phyloP scores from a whole-genome alignment of 805 yeast genomes.

The Komagataella phaffii region DNA sequence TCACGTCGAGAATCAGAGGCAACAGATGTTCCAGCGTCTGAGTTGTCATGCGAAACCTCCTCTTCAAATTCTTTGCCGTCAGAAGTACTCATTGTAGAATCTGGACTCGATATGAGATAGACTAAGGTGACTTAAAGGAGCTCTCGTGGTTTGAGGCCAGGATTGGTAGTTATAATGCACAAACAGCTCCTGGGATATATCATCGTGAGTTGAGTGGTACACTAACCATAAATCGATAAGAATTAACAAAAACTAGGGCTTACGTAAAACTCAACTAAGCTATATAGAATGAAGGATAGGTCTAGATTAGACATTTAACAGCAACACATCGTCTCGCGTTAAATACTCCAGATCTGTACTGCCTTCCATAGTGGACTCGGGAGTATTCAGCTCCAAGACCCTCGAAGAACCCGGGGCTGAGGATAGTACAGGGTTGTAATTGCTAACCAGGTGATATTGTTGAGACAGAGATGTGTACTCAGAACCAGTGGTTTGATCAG shows the following conservation, averaged over 20 bases:
- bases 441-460: not conserved
- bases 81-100: not conserved
- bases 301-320: not conserved
- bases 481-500: not conserved
- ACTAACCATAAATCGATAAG: not conserved
- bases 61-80: not conserved
- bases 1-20: not conserved
- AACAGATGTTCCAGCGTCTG: not conserved
- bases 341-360: not conserved
- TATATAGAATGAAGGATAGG: not conserved
- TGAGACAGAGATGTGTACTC: not conserved
- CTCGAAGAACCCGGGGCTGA: not conserved
- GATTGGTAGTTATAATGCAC: not conserved
- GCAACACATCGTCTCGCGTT: not conserved
- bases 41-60: not conserved
- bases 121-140: not conserved
- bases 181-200: not conserved
- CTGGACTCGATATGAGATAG: not conserved
- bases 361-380: not conserved
- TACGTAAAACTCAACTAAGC: not conserved
- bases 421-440: not conserved
- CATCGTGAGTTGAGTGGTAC: not conserved
- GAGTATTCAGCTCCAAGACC: not conserved
- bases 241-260: not conserved
- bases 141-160: not conserved